phyloP scores from a whole-genome alignment of 2,329 filamentous ascomycete species.

The Pyrenophora seminiperda region DNA sequence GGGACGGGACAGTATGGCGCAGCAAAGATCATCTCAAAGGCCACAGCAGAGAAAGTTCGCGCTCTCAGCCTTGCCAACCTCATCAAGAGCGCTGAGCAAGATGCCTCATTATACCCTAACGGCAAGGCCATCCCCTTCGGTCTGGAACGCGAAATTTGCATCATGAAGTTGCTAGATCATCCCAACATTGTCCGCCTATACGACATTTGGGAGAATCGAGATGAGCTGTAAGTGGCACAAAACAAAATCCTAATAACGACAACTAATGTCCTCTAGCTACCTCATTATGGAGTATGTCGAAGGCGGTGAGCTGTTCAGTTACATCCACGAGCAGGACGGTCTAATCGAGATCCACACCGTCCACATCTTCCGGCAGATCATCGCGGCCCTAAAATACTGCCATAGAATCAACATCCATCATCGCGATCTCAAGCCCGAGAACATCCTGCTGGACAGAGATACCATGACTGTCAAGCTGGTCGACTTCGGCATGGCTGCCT shows the following conservation, averaged over 20 bases:
- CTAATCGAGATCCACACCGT: constrained; percentile 80
- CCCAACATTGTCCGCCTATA: constrained; percentile 92
- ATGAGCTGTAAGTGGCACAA: constrained; percentile 74
- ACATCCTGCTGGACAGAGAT: constrained; percentile 80
- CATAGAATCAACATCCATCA: constrained; percentile 96
- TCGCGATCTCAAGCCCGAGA: constrained; percentile 94
- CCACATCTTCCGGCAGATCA: constrained; percentile 88
- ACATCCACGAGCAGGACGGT: constrained; percentile 75
- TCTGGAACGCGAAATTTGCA: constrained; percentile 92
- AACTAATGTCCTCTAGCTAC: constrained; percentile 64
- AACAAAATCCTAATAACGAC: background rate
- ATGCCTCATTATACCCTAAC: constrained; percentile 59
- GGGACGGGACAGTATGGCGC: constrained; percentile 81
- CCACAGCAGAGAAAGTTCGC: constrained; percentile 76
- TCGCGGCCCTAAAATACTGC: constrained; percentile 89
- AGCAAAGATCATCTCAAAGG: constrained; percentile 92
- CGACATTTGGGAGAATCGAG: constrained; percentile 97
- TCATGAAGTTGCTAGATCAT: constrained; percentile 95
- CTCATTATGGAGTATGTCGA: constrained; percentile 92
- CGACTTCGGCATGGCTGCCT: constrained; percentile 96
- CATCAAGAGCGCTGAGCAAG: constrained; percentile 70
- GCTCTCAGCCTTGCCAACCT: constrained; percentile 85
- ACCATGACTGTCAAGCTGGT: constrained; percentile 83
- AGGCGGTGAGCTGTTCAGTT: constrained; percentile 82
- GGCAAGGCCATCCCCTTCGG: constrained; percentile 80